Evolutionary conservation across 148 eudicot genomes (phyloP).

Genomic region (Cornus suecica): DNA sequence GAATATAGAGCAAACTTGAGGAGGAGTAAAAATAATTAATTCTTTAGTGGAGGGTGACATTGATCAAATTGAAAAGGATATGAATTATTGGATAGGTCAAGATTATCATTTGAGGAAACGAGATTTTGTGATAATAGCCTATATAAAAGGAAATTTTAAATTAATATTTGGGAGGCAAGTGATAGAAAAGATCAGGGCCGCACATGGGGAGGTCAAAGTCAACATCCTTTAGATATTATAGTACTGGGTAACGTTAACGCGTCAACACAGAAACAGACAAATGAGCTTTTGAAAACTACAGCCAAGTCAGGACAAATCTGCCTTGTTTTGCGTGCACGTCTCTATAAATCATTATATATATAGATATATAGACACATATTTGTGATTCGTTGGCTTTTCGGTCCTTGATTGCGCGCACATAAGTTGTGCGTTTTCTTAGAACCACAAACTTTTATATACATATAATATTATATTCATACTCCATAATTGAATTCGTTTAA

Average conservation of each 20-base stretch:
- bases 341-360: neutral
- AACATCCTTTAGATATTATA: neutral
- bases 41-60: too few relatives aligned
- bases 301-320: constrained; percentile 29
- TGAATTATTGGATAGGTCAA: too few relatives aligned
- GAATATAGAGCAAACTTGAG: too few relatives aligned
- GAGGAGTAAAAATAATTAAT: too few relatives aligned
- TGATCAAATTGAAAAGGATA: too few relatives aligned
- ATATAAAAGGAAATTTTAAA: too few relatives aligned
- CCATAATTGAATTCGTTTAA: too few relatives aligned
- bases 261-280: constrained; percentile 16
- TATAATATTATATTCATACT: neutral
- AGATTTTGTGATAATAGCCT: too few relatives aligned
- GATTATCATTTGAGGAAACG: too few relatives aligned
- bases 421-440: neutral
- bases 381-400: neutral
- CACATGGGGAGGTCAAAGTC: constrained; percentile 23
- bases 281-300: neutral
- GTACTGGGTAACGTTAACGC: constrained; percentile 12
- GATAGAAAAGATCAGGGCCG: constrained; percentile 7
- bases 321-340: constrained; percentile 57
- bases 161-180: neutral
- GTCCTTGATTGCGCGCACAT: neutral
- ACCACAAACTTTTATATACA: too few relatives aligned
- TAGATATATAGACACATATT: neutral